A percentile compares a stretch with the other conserved stretches of the same genome.
Evolutionary conservation across 1,284 basidiomycete species (phyloP).

Genomic region (Tilletia caries): DNA sequence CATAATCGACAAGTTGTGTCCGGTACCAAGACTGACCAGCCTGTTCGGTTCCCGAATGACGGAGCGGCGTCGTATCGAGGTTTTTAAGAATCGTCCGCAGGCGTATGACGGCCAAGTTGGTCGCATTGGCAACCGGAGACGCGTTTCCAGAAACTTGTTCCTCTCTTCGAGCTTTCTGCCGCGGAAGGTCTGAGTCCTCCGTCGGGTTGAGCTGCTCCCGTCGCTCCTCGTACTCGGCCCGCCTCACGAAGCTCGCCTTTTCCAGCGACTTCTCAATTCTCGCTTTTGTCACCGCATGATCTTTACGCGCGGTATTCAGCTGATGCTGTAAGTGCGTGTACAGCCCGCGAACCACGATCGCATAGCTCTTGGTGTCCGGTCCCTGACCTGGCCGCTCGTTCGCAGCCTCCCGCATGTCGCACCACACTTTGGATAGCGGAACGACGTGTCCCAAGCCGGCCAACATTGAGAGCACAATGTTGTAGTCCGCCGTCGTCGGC

Average conservation of each 20-base stretch:
- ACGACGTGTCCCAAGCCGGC: conserved; percentile 35
- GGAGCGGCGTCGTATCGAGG: not conserved
- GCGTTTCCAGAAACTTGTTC: conserved; percentile 7
- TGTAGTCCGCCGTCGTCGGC: conserved; percentile 27
- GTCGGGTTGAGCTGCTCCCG: no score
- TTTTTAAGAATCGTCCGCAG: not conserved
- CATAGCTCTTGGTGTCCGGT: conserved; percentile 11
- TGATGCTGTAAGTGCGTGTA: not conserved
- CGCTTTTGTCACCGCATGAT: not conserved
- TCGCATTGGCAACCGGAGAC: conserved; percentile 22
- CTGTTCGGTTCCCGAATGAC: no score
- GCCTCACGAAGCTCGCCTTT: no score
- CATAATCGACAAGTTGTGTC: conserved; percentile 33
- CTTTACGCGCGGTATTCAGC: not conserved
- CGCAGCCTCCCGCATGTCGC: conserved; percentile 20
- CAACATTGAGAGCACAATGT: conserved; percentile 36
- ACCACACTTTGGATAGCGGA: conserved; percentile 27
- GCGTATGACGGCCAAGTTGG: not conserved
- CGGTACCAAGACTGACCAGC: not conserved
- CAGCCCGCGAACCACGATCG: conserved; percentile 5
- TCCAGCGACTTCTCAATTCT: no score
- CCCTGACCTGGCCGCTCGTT: no score
- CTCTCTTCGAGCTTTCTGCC: no score
- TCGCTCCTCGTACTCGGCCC: no score
- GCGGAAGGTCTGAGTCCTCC: no score